phyloP scores from a whole-genome alignment of 225 moss, liverwort and hornwort genomes.

The Anthoceros angustus region DNA sequence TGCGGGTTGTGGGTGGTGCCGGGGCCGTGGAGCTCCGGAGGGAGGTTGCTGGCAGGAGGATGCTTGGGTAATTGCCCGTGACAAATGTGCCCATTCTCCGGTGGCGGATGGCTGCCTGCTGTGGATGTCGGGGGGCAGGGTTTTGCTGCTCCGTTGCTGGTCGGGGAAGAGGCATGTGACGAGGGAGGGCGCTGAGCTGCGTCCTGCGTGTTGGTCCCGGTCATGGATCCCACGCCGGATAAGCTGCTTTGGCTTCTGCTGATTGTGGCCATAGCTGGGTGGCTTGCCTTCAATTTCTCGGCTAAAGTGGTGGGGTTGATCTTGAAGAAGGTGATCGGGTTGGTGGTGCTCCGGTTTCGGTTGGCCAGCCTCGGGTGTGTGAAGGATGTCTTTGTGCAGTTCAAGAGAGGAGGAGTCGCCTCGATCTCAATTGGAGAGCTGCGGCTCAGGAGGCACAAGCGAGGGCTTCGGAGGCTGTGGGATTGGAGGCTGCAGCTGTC shows the following conservation, averaged over 20 bases:
- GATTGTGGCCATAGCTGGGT: slow-evolving; percentile 17
- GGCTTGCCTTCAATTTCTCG: slow-evolving; percentile 54
- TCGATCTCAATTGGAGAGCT: slow-evolving; percentile 62
- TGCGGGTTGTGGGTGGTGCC: too few relatives aligned
- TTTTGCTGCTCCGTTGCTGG: too few relatives aligned
- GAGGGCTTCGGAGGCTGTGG: slow-evolving; percentile 48
- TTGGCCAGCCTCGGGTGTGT: slow-evolving; percentile 66
- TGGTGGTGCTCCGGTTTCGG: slow-evolving; percentile 58
- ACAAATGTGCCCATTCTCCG: too few relatives aligned
- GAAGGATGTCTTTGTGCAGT: slow-evolving; percentile 66
- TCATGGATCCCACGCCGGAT: slow-evolving; percentile 19
- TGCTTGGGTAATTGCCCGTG: too few relatives aligned
- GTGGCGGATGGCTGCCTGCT: too few relatives aligned
- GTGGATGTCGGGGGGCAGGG: too few relatives aligned
- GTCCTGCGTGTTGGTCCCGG: too few relatives aligned
- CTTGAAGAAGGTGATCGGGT: slow-evolving; percentile 58
- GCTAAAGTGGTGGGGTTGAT: slow-evolving; percentile 68
- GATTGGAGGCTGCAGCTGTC: slow-evolving; percentile 80
- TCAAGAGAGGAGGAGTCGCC: slow-evolving; percentile 63
- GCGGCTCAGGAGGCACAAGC: slow-evolving; percentile 57
- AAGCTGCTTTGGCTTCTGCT: slow-evolving; percentile 22
- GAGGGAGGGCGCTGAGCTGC: too few relatives aligned
- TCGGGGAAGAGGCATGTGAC: too few relatives aligned
- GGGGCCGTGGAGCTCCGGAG: too few relatives aligned
- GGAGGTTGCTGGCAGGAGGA: too few relatives aligned